Evolutionary conservation across 1,284 basidiomycete genomes (phyloP).

Genomic region (Xanthoconium separans): DNA sequence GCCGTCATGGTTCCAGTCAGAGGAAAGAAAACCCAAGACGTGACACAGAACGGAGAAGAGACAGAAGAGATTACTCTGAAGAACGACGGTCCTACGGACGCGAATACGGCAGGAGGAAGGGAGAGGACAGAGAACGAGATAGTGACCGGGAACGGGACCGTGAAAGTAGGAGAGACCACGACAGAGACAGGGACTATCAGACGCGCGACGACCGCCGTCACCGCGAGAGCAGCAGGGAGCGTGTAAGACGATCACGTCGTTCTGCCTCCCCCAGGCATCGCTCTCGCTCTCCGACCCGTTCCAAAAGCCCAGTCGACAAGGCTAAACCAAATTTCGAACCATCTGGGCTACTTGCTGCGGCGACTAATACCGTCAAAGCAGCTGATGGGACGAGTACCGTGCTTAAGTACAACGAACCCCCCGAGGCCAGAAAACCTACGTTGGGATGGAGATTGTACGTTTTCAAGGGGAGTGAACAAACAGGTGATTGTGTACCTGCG

Average conservation of each 20-base stretch:
- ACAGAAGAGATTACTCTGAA: constrained; percentile 18
- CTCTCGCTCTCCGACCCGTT: constrained; percentile 36
- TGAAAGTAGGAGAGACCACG: constrained; percentile 27
- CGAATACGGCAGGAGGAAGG: constrained; percentile 30
- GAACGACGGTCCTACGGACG: constrained; percentile 20
- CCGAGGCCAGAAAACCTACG: constrained; percentile 91
- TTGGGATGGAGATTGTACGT: constrained; percentile 95
- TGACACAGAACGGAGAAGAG: constrained; percentile 43
- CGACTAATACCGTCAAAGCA: constrained; percentile 83
- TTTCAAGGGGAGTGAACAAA: constrained; percentile 92
- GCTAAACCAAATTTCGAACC: constrained; percentile 84
- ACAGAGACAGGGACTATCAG: constrained; percentile 42
- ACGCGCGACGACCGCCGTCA: constrained; percentile 33
- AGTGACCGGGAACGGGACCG: constrained; percentile 17
- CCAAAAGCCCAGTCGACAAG: constrained; percentile 49
- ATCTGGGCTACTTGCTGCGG: constrained; percentile 92
- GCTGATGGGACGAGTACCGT: constrained; percentile 80
- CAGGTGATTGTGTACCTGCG: constrained; percentile 57
- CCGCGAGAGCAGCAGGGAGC: constrained; percentile 27
- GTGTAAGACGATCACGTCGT: constrained; percentile 44
- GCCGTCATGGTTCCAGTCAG: constrained; percentile 7
- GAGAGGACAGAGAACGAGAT: constrained; percentile 32
- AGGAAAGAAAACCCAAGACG: constrained; percentile 18
- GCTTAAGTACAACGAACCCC: constrained; percentile 98
- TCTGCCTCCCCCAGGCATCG: constrained; percentile 52